Percentiles rank a stretch among this genome's conserved stretches.
Conservation (phyloP, 345 rosid genomes). For the Aegle marmelos region DNA sequence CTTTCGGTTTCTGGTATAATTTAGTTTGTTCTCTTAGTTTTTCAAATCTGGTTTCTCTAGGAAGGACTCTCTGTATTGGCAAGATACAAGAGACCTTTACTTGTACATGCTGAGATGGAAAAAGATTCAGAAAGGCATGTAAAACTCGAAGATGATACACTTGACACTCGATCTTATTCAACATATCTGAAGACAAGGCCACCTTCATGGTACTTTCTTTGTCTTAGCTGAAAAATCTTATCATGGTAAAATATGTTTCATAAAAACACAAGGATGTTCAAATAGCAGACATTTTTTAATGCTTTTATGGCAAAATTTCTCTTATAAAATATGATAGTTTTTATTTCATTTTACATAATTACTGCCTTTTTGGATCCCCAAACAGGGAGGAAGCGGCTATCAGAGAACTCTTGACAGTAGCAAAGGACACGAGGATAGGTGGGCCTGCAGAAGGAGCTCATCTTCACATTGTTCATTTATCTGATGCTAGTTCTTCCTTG, state of each 20-base stretch:
- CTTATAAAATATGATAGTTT: neutral
- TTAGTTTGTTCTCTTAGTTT: neutral
- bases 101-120: conserved; percentile 87
- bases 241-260: too few species aligned
- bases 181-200: conserved; percentile 90
- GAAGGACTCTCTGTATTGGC: conserved; percentile 79
- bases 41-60: conserved; percentile 39
- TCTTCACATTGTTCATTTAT: conserved; percentile 88
- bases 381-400: conserved; percentile 94
- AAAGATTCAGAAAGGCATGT: conserved; percentile 21
- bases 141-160: conserved; percentile 36
- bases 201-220: conserved; percentile 49
- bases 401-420: conserved; percentile 57
- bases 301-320: neutral
- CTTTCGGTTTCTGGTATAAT: neutral
- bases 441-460: conserved; percentile 90
- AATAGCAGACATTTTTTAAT: neutral
- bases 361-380: conserved; percentile 2
- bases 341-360: conserved; percentile 1
- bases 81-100: conserved; percentile 80
- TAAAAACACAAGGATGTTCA: neutral
- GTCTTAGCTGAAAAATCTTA: neutral
- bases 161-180: conserved; percentile 61
- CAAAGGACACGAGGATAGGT: conserved; percentile 66
- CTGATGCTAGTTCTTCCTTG: conserved; percentile 80